Evolutionary conservation across 169 alveolate genomes (phyloP).

Genomic region (Plasmodium berghei): DNA sequence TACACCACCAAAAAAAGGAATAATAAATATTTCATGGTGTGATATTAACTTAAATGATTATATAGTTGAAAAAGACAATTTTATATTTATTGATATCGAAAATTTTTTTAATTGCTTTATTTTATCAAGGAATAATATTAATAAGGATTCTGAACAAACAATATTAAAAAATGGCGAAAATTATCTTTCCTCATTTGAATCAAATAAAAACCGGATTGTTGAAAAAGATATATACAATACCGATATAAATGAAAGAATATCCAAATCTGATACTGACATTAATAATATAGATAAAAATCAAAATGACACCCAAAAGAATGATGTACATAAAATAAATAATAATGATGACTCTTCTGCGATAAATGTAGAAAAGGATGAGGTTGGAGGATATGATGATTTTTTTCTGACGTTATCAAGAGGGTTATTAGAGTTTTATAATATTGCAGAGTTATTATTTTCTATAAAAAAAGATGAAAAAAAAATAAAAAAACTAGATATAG

Average conservation of each 20-base stretch:
- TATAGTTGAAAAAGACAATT: conserved; percentile 51
- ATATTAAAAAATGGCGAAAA: not conserved
- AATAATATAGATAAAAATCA: not conserved
- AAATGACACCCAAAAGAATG: not conserved
- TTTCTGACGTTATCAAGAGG: conserved; percentile 12
- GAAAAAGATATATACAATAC: not conserved
- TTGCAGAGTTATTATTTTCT: conserved; percentile 36
- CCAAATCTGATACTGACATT: too few species aligned
- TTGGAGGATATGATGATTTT: not conserved
- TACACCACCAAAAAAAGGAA: not conserved
- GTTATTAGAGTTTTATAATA: conserved; percentile 17
- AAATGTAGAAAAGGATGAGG: not conserved
- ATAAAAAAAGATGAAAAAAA: not conserved
- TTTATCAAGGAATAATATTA: conserved; percentile 1
- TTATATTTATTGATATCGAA: conserved; percentile 26
- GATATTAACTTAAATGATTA: conserved; percentile 27
- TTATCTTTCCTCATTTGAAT: too few species aligned
- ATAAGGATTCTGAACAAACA: not conserved
- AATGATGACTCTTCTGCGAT: not conserved
- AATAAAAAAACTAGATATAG: not conserved
- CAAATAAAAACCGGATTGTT: not conserved
- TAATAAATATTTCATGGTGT: not conserved
- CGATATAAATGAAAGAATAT: too few species aligned
- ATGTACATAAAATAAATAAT: not conserved
- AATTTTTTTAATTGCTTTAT: conserved; percentile 31